phyloP scores from a whole-genome alignment of 2,329 filamentous ascomycete species.

The Pezicula neosporulosa region DNA sequence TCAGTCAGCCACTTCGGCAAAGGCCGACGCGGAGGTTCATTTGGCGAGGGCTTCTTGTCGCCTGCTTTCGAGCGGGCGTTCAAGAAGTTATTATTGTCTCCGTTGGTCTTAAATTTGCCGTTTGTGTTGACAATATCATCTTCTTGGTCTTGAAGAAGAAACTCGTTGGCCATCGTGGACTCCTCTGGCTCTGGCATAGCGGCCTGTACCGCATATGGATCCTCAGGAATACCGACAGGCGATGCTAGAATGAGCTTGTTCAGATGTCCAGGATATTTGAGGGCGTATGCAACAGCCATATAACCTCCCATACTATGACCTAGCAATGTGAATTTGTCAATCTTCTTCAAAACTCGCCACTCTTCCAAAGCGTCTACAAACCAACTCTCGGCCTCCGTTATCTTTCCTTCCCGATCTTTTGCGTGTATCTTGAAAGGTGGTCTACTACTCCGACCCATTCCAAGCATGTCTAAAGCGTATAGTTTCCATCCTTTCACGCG shows the following conservation, averaged over 20 bases:
- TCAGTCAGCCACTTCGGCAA: slow-evolving; percentile 84
- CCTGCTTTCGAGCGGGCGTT: slow-evolving; percentile 41
- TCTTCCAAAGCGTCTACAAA: slow-evolving; percentile 96
- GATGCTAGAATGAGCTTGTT: slow-evolving; percentile 97
- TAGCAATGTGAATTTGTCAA: slow-evolving; percentile 89
- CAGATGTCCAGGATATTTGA: slow-evolving; percentile 91
- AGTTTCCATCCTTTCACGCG: slow-evolving; percentile 79
- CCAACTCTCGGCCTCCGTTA: slow-evolving; percentile 88
- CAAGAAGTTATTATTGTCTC: slow-evolving; percentile 48
- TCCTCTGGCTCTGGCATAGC: slow-evolving; percentile 74
- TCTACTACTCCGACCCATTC: slow-evolving; percentile 86
- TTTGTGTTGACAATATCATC: slow-evolving; percentile 37
- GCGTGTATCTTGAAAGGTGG: slow-evolving; percentile 82
- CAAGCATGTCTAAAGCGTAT: slow-evolving; percentile 90
- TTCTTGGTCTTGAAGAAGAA: slow-evolving; percentile 71
- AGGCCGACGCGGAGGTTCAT: slow-evolving; percentile 40
- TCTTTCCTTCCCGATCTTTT: slow-evolving; percentile 76
- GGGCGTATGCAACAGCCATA: slow-evolving; percentile 87
- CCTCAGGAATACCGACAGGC: slow-evolving; percentile 90
- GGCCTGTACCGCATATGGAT: slow-evolving; percentile 82
- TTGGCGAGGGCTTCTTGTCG: slow-evolving; percentile 29
- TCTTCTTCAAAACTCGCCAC: slow-evolving; percentile 84
- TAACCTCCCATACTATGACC: slow-evolving; percentile 95
- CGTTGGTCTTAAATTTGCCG: slow-evolving; percentile 24
- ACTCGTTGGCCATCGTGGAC: slow-evolving; percentile 73